These are phyloP conservation scores for Colletotrichum sp. DNA, from an alignment of 2,329 filamentous ascomycete species.

Conservation along the genomic window DNA sequence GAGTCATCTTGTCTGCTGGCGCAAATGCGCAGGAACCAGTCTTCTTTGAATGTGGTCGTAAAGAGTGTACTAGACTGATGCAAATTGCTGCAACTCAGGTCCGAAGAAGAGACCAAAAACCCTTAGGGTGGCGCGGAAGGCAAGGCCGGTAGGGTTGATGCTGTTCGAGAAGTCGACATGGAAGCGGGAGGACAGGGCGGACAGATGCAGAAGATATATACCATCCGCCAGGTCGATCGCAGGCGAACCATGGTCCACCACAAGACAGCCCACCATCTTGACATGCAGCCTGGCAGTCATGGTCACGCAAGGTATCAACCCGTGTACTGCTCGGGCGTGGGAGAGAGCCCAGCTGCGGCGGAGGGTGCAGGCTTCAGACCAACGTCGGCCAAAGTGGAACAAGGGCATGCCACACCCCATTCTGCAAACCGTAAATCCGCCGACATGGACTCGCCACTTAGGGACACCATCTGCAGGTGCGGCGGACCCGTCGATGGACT, in stretches of 20 bases:
- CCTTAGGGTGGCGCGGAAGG: neutral
- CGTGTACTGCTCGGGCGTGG: neutral
- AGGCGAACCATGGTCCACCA: neutral
- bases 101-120: neutral
- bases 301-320: neutral
- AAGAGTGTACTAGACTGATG: neutral
- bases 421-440: conserved; percentile 7
- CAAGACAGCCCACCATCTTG: neutral
- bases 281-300: neutral
- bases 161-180: conserved; percentile 12
- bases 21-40: neutral
- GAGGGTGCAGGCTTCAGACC: neutral
- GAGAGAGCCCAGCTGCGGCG: neutral
- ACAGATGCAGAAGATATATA: conserved; percentile 11
- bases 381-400: neutral
- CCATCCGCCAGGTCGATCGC: neutral
- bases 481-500: neutral
- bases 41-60: neutral
- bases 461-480: neutral
- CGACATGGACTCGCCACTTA: neutral
- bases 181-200: neutral
- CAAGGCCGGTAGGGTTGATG: conserved; percentile 7
- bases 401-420: neutral
- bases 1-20: conserved; percentile 17
- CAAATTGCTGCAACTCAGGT: neutral